Evolutionary conservation across 1,139 yeast genomes (phyloP), one percentile per base, ranked within the genome.

Genomic region (Blastobotrys arbuscula): DNA sequence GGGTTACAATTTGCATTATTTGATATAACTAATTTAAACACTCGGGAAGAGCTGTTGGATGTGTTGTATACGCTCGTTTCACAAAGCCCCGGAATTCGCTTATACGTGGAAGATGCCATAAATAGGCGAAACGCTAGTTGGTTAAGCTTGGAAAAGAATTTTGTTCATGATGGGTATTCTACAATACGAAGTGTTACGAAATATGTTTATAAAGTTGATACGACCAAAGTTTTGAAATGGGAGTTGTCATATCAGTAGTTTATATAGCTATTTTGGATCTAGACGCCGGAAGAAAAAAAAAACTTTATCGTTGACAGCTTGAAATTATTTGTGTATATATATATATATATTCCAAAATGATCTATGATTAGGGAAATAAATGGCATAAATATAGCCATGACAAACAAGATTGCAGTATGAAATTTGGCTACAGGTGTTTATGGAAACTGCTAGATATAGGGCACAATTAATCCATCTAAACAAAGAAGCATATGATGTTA

Each of bases 151-250:
- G 19, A 39, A 13, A 6, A 9, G 9, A 24, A 6, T 16, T 16
- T 10, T 3, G 16, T 24, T n/a, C 18, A 12, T 23, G 31, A 24
- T 18, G 42, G 19, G 6, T 19, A 21, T 19, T 35, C 40, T 5
- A 26, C 24, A 9, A 24, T 42, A 3, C 45, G 40, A 15, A 39
- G 40, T 3, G 26, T 23, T 19, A 34, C 26, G 15, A 35, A 23
- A 23, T 35, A 10, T 42, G 16, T 42, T 3, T 42, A 42, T 19
- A 34, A 24, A 35, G 39, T 24, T 23, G 45, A 42, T 23, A 35
- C 44, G 6, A 6, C 34, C 20, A 21, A 3, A 19, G 24, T 34
- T 18, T 34, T 34, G 20, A 16, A n/a, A 7, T 34, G n/a, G n/a
- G n/a, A n/a, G n/a, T n/a, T n/a, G n/a, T n/a, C n/a, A n/a, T n/a